These are phyloP conservation scores for Amoeboaphelidium protococcarum DNA, from an alignment of 371 early-diverging fungal species.

Conservation along the genomic window DNA sequence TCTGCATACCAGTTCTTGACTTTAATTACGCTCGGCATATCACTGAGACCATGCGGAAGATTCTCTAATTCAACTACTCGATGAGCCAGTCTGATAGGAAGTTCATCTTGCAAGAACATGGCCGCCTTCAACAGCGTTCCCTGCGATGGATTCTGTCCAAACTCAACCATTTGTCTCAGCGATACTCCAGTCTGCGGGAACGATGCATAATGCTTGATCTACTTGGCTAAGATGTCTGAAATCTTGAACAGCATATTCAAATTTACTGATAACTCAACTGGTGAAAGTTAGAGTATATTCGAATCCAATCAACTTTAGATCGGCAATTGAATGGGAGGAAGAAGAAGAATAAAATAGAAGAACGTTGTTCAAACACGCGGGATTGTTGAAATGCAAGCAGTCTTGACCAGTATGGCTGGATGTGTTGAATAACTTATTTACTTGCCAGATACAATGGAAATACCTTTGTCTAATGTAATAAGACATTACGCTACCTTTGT, in stretches of 20 bases:
- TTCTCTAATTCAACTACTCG: slow-evolving; percentile 82
- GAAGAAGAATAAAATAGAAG: too few species aligned
- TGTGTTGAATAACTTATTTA: not conserved
- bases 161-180: slow-evolving; percentile 71
- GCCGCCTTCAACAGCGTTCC: slow-evolving; percentile 61
- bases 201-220: slow-evolving; percentile 11
- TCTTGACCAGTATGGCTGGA: not conserved
- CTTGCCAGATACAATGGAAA: too few species aligned
- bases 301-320: not conserved
- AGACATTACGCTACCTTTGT: too few species aligned
- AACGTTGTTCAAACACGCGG: not conserved
- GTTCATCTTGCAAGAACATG: slow-evolving; percentile 72
- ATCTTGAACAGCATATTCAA: not conserved
- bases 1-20: slow-evolving; percentile 90
- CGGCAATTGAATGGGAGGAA: not conserved
- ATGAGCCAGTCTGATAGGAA: slow-evolving; percentile 84
- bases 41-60: slow-evolving; percentile 51
- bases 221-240: not conserved
- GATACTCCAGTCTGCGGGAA: slow-evolving; percentile 76
- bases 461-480: too few species aligned
- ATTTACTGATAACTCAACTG: not conserved
- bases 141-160: slow-evolving; percentile 55
- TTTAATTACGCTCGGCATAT: slow-evolving; percentile 64
- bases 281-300: not conserved
- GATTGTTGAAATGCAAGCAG: not conserved